Conservation (phyloP, 2,329 filamentous ascomycete species). For the Plectosphaerella plurivora region DNA sequence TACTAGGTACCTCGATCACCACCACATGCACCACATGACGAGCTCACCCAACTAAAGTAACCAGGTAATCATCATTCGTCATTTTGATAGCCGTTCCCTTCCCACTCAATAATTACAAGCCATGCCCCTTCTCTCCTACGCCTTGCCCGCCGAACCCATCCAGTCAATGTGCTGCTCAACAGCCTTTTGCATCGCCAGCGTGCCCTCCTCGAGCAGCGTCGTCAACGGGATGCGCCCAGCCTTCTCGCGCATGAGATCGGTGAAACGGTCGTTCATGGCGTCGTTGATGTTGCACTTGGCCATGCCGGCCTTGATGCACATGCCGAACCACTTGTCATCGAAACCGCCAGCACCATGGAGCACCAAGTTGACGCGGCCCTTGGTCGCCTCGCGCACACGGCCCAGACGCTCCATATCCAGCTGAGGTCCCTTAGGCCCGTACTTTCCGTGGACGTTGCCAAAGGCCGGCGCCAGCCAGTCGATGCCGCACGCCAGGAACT, state of each 20-base stretch:
- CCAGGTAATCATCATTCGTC: neutral
- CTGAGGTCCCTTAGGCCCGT: constrained; percentile 59
- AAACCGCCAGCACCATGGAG: constrained; percentile 18
- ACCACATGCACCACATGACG: no score
- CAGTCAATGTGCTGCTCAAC: constrained; percentile 18
- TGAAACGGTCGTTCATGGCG: constrained; percentile 6
- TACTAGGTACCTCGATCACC: no score
- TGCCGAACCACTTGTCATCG: constrained; percentile 4
- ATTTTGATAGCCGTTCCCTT: neutral
- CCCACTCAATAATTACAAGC: no score
- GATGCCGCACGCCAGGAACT: constrained; percentile 68
- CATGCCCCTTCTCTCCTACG: neutral
- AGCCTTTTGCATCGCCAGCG: constrained; percentile 13
- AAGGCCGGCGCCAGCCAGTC: constrained; percentile 72
- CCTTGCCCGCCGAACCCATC: constrained; percentile 17
- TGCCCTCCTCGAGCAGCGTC: constrained; percentile 17
- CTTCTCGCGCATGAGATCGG: neutral
- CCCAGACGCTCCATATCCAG: constrained; percentile 53
- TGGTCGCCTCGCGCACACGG: constrained; percentile 24
- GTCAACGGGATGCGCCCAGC: constrained; percentile 12
- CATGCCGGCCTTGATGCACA: constrained; percentile 4
- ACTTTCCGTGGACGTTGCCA: constrained; percentile 72
- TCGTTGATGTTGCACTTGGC: constrained; percentile 11
- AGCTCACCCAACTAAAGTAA: no score
- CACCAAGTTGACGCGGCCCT: constrained; percentile 8